Evolutionary conservation across 2,329 filamentous ascomycete genomes (phyloP), one percentile per base, ranked within the genome.

Genomic region (Colletotrichum chlorophyti): DNA sequence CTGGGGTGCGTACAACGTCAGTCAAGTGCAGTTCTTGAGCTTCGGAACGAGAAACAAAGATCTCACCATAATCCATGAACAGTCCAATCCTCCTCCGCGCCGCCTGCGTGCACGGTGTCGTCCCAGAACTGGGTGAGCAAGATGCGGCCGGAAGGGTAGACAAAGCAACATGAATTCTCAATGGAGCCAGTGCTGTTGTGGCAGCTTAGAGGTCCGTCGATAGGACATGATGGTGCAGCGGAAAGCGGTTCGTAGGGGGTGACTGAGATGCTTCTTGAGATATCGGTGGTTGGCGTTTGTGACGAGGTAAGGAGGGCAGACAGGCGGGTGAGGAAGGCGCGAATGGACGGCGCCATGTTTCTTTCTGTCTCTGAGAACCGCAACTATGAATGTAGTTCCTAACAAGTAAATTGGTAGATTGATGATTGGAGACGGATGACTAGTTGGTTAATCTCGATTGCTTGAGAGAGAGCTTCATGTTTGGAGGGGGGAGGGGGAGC

Each of bases 81-180:
- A 1, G 76, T 79, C 76, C 75, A 79, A 54, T 78, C 76, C 55
- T 74, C 69, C 58, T 78, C 76, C 5, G 70, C 65, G n/a, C 74
- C 76, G 3, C 69, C 69, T 4, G 70, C 73, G 58, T 77, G 74
- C 17, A 72, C 65, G 59, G 76, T 63, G 26, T 72, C 64, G 50
- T 79, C 76, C 76, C 76, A 79, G 66, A 77, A 77, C 67, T 78
- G 76, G 3, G 76, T 75, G 31, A 79, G 65, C 42, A 78, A 64
- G 53, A 79, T 63, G 19, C 74, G 68, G 6, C 76, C 76, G 15
- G 76, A 74, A 0, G 76, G 76, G 53, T 74, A 64, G 23, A 79
- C 67, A 52, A 77, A 76, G 62, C 76, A 79, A 66, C 76, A 78
- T 11, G 73, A 71, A 51, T 76, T 72, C 31, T 66, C 68, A 53